Evolutionary conservation across 2,329 filamentous ascomycete species (phyloP), one percentile per base, ranked within the genome.

Genomic region (Epichloe aotearoae): DNA sequence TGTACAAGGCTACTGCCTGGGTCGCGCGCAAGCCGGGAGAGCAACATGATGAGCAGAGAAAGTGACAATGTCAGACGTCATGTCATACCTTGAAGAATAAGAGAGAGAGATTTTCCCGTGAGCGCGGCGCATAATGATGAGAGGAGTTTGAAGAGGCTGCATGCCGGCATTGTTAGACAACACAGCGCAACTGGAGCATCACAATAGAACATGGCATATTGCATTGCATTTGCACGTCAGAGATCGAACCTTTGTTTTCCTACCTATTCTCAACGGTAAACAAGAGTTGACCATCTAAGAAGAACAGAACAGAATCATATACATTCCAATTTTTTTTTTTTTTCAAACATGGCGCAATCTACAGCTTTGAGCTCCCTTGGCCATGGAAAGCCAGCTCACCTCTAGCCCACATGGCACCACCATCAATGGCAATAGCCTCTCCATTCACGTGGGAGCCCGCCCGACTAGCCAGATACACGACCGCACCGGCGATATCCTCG

Each of bases 1-100:
- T 79, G 5, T 98, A 97, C 65, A 74, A 73, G 54, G 87, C 87
- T 15, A 86, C 82, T 50, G 82, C 86, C 55, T 98, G 93, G 93
- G 73, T 95, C 30, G 91, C 87, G 36, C 79, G 84, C 54, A 98
- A 95, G 69, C 69, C 70, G 38, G 44, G 46, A 46, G 37, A 7
- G 15, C 15, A n/a, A n/a, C 12, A 37, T 42, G 47, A 41, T 3
- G 8, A n/a, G 20, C 17, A 5, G 37, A 19, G 15, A 30, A 17
- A 39, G 37, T 15, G 15, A 39, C 3, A 1, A n/a, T 17, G 17
- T 4, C 37, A 6, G 37, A 26, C 26, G n/a, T n/a, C n/a, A n/a
- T n/a, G 7, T 26, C 26, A 26, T 8, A 8, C 26, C 26, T 26
- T 8, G 26, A 26, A 26, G 26, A 7, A 3, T 6, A 26, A 26